A percentile compares a stretch with the other conserved stretches of the same genome.
Evolutionary conservation across 139 green algal genomes (phyloP).

Genomic region (Medakamo hakoo): DNA sequence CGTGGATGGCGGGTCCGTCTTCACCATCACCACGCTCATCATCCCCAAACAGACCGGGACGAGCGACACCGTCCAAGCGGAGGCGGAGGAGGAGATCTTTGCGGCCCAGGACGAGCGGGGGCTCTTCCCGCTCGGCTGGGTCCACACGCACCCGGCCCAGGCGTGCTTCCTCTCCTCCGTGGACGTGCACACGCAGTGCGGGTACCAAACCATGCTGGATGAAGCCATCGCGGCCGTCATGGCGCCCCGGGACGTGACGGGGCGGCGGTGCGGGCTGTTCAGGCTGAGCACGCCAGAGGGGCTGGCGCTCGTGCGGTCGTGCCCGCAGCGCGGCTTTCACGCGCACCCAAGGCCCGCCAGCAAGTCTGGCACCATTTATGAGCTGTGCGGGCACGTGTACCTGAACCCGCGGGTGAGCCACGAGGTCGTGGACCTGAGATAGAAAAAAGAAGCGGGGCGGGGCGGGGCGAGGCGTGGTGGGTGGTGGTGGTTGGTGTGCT

Average conservation of each 20-base stretch:
- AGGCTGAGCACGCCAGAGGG: conserved; percentile 73
- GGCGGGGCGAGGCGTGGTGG: too few species aligned
- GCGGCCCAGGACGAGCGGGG: conserved; percentile 38
- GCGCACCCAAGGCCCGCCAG: conserved; percentile 40
- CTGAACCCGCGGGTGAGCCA: conserved; percentile 54
- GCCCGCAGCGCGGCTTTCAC: conserved; percentile 77
- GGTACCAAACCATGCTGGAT: conserved; percentile 79
- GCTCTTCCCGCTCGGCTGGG: conserved; percentile 86
- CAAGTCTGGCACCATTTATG: conserved; percentile 73
- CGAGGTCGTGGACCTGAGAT: conserved; percentile 74
- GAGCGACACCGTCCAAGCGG: conserved; percentile 47
- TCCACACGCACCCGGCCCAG: conserved; percentile 93
- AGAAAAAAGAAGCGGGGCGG: neutral
- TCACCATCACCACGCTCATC: conserved; percentile 77
- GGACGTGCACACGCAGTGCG: conserved; percentile 84
- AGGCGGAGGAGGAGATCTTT: conserved; percentile 79
- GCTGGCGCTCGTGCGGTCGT: conserved; percentile 72
- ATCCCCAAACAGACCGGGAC: conserved; percentile 83
- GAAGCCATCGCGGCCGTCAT: conserved; percentile 94
- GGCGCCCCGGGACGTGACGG: conserved; percentile 51
- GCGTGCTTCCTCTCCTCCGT: conserved; percentile 91
- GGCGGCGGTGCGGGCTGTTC: conserved; percentile 75
- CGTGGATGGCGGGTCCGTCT: conserved; percentile 34
- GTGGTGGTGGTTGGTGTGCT: too few species aligned
- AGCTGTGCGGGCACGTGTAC: conserved; percentile 84